Conservation (phyloP, 345 rosid genomes). For the Salix dunnii region DNA sequence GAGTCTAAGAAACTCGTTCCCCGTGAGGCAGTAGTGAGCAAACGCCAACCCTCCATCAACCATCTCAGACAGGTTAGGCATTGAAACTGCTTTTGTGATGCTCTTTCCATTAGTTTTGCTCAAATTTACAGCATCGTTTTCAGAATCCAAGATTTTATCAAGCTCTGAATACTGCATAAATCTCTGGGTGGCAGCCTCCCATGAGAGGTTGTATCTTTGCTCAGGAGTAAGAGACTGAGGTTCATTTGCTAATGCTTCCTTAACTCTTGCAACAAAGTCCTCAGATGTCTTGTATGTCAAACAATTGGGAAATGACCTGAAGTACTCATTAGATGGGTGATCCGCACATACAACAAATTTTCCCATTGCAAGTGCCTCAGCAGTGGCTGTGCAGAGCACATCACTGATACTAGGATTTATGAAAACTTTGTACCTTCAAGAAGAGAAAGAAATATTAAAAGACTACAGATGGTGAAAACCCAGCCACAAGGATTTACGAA, state of each 20-base stretch:
- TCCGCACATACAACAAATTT: conserved; percentile 94
- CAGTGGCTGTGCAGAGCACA: conserved; percentile 97
- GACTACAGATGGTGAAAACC: not conserved
- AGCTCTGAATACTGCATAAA: conserved; percentile 83
- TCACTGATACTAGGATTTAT: conserved; percentile 94
- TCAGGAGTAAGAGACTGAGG: conserved; percentile 82
- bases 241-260: conserved; percentile 77
- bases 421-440: conserved; percentile 94
- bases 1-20: conserved; percentile 77
- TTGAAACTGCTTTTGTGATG: conserved; percentile 45
- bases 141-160: conserved; percentile 45
- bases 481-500: not conserved
- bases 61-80: conserved; percentile 57
- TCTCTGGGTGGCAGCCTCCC: conserved; percentile 98
- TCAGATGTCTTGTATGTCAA: conserved; percentile 79
- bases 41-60: conserved; percentile 88
- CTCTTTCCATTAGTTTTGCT: conserved; percentile 24
- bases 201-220: conserved; percentile 75
- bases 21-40: conserved; percentile 77
- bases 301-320: conserved; percentile 92
- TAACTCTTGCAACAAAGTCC: conserved; percentile 79
- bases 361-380: conserved; percentile 99
- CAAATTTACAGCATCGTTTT: conserved; percentile 7
- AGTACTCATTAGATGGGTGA: conserved; percentile 96
- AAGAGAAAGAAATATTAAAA: conserved; percentile 10